A percentile compares a stretch with the other conserved stretches of the same genome.
Conservation (phyloP, 108 stramenopile genomes). For the Cyclotella choctawhatcheeana region DNA sequence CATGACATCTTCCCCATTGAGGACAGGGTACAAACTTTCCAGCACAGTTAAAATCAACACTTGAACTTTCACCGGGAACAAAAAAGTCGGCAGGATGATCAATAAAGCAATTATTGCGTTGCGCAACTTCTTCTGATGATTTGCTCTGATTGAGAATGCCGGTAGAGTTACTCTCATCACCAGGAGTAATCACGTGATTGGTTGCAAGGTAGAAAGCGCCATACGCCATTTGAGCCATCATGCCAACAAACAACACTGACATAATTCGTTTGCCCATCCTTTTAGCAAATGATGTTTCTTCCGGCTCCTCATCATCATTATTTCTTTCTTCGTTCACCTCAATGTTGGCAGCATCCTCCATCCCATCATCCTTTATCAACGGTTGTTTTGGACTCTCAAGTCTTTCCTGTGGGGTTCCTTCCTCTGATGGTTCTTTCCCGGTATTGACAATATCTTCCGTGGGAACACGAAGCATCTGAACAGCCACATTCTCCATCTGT, state of each 20-base stretch:
- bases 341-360: background rate
- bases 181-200: background rate
- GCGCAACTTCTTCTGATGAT: background rate
- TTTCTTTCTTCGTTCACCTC: background rate
- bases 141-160: background rate
- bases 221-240: constrained; percentile 5
- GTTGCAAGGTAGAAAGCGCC: background rate
- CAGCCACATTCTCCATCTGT: constrained; percentile 2
- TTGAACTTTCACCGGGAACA: constrained; percentile 5
- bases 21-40: constrained; percentile 34
- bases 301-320: background rate
- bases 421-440: background rate
- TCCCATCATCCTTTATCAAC: background rate
- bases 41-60: constrained; percentile 27
- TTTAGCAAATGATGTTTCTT: background rate
- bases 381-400: background rate
- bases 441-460: background rate
- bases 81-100: constrained; percentile 28
- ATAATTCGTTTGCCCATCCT: background rate
- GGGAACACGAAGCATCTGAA: background rate
- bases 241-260: background rate
- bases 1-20: constrained; percentile 50
- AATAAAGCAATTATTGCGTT: constrained; percentile 16
- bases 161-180: background rate
- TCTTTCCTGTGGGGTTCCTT: background rate